A percentile compares a stretch with the other conserved stretches of the same genome.
phyloP scores from a whole-genome alignment of 441 rosid genomes.

The Breynia disticha region DNA sequence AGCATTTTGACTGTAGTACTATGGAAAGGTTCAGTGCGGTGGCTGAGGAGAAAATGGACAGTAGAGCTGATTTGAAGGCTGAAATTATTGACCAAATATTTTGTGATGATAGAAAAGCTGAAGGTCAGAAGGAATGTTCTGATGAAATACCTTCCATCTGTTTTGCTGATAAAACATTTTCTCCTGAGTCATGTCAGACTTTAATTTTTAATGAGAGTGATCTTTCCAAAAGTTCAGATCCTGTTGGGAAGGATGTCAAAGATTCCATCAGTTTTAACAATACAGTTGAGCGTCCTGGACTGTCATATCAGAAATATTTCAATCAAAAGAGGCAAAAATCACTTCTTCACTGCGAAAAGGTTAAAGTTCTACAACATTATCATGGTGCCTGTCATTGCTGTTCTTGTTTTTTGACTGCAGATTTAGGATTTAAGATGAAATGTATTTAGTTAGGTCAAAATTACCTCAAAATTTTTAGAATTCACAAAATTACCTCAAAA shows the following conservation, averaged over 20 bases:
- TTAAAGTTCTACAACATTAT: too few relatives aligned
- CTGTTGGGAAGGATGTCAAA: conserved; percentile 19
- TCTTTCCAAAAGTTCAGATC: conserved; percentile 24
- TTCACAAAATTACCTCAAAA: too few relatives aligned
- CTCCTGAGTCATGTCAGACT: conserved; percentile 15
- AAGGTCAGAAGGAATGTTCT: conserved; percentile 22
- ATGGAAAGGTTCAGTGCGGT: conserved; percentile 14
- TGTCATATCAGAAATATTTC: conserved; percentile 28
- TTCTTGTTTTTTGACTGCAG: too few relatives aligned
- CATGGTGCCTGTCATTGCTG: too few relatives aligned
- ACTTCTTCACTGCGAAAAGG: too few relatives aligned
- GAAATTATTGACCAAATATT: conserved; percentile 17
- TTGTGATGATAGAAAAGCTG: conserved; percentile 22
- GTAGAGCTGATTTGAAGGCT: conserved; percentile 24
- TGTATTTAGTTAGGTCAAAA: too few relatives aligned
- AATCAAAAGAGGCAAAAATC: too few relatives aligned
- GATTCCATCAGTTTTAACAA: conserved; percentile 23
- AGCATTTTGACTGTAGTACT: conserved; percentile 15
- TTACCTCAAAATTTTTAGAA: too few relatives aligned
- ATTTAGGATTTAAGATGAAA: too few relatives aligned
- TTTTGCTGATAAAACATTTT: conserved; percentile 10
- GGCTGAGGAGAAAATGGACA: conserved; percentile 26
- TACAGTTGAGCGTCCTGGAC: conserved; percentile 24
- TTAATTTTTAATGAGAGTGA: conserved; percentile 17
- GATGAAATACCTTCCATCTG: conserved; percentile 15